These are phyloP conservation scores for Linderniella brevidens DNA, from an alignment of 257 asterid species.

Conservation along the genomic window DNA sequence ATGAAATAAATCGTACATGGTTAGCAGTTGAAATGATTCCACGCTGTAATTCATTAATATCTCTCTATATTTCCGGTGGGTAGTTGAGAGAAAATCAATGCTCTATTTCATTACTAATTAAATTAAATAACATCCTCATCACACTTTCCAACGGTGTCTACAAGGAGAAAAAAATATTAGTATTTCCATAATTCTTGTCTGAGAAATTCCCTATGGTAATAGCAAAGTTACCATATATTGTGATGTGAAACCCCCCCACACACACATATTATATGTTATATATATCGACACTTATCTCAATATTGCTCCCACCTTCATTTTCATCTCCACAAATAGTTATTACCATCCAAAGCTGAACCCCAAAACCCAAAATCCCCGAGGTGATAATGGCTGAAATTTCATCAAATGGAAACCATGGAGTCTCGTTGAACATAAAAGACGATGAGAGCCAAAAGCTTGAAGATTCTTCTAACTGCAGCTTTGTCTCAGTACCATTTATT, in stretches of 20 bases:
- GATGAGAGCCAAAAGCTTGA: constrained; percentile 11
- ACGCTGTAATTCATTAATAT: constrained; percentile 3
- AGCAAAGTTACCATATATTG: not conserved
- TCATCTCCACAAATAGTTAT: not conserved
- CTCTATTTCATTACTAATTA: constrained; percentile 1
- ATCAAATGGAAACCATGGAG: constrained; percentile 27
- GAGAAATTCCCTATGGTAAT: not conserved
- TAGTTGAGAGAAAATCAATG: constrained; percentile 37
- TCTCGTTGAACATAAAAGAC: constrained; percentile 32
- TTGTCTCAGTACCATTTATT: constrained; percentile 41
- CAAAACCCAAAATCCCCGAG: not conserved
- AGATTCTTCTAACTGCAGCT: constrained; percentile 16
- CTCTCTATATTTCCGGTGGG: constrained; percentile 27
- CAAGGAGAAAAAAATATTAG: not conserved
- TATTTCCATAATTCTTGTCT: not conserved
- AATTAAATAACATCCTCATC: not conserved
- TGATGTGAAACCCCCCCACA: not conserved
- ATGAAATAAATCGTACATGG: no score
- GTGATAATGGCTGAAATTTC: constrained; percentile 33
- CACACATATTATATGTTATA: no score
- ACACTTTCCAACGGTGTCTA: constrained; percentile 3
- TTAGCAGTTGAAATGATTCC: no score
- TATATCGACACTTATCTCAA: no score
- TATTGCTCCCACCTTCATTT: no score
- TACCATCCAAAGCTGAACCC: no score